phyloP scores from a whole-genome alignment of 2,329 filamentous ascomycete genomes.

The Exophiala sideris region DNA sequence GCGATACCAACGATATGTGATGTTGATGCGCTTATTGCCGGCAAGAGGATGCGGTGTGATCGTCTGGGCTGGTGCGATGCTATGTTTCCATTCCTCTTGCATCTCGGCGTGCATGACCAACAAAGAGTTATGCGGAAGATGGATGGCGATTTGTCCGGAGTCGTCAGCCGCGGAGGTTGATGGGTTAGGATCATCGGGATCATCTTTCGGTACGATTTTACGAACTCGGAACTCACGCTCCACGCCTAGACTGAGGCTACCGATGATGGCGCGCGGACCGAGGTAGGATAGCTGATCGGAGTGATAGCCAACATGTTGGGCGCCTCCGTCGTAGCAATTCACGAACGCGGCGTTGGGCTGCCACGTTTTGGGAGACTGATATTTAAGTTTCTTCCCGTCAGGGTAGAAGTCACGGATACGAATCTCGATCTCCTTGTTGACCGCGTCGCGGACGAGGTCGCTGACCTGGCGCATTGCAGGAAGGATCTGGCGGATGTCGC shows the following conservation, averaged over 20 bases:
- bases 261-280: conserved; percentile 82
- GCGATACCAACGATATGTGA: conserved; percentile 89
- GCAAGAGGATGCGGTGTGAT: conserved; percentile 83
- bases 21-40: conserved; percentile 78
- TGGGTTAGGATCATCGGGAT: conserved; percentile 30
- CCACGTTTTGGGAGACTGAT: conserved; percentile 69
- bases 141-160: conserved; percentile 84
- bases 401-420: conserved; percentile 69
- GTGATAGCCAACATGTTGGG: conserved; percentile 86
- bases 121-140: conserved; percentile 90
- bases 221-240: conserved; percentile 90
- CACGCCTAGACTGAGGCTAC: conserved; percentile 84
- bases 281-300: conserved; percentile 91
- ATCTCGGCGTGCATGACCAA: conserved; percentile 96
- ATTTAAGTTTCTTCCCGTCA: conserved; percentile 66
- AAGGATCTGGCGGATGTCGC: conserved; percentile 72
- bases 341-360: conserved; percentile 86
- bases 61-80: conserved; percentile 68
- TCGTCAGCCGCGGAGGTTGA: conserved; percentile 49
- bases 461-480: conserved; percentile 70
- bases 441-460: conserved; percentile 65
- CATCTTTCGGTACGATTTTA: conserved; percentile 63
- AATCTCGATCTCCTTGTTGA: conserved; percentile 72
- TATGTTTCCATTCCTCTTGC: conserved; percentile 97
- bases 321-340: conserved; percentile 83